Percentiles rank a stretch among this genome's conserved stretches.
phyloP scores from a whole-genome alignment of 1,284 basidiomycete species.

The Anthracocystis walkeri region DNA sequence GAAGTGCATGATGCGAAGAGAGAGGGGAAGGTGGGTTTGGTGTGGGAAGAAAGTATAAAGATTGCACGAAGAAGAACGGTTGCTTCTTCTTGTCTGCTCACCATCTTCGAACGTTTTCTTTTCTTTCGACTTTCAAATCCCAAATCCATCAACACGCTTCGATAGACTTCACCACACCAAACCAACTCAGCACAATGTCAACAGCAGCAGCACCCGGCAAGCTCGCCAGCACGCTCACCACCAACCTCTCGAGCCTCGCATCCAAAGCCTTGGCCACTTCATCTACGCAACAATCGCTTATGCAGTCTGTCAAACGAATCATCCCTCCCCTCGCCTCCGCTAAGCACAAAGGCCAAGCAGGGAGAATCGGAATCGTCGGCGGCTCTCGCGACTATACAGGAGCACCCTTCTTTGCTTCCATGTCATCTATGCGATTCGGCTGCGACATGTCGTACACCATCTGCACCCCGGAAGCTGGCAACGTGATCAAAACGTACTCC shows the following conservation, averaged over 20 bases:
- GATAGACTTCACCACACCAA: neutral
- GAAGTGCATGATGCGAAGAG: no score
- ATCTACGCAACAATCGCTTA: conserved; percentile 21
- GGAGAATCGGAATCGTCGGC: conserved; percentile 92
- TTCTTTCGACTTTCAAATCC: neutral
- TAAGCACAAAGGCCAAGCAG: conserved; percentile 95
- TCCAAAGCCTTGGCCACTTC: conserved; percentile 10
- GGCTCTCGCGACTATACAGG: conserved; percentile 95
- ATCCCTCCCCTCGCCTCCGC: conserved; percentile 86
- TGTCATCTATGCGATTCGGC: conserved; percentile 72
- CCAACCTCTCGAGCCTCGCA: conserved; percentile 18
- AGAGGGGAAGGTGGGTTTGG: no score
- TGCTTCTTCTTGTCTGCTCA: no score
- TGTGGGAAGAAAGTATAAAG: no score
- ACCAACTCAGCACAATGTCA: conserved; percentile 18
- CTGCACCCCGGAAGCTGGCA: conserved; percentile 85
- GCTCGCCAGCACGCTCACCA: conserved; percentile 13
- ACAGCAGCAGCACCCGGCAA: conserved; percentile 20
- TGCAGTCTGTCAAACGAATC: conserved; percentile 75
- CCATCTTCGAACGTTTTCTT: neutral
- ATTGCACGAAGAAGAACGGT: no score
- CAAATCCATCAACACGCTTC: neutral
- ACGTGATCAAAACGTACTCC: conserved; percentile 93
- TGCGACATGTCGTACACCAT: conserved; percentile 96
- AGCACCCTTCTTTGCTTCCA: conserved; percentile 81